Conservation (phyloP, 495 filamentous ascomycete genomes). For the Tetracladium setigerum region DNA sequence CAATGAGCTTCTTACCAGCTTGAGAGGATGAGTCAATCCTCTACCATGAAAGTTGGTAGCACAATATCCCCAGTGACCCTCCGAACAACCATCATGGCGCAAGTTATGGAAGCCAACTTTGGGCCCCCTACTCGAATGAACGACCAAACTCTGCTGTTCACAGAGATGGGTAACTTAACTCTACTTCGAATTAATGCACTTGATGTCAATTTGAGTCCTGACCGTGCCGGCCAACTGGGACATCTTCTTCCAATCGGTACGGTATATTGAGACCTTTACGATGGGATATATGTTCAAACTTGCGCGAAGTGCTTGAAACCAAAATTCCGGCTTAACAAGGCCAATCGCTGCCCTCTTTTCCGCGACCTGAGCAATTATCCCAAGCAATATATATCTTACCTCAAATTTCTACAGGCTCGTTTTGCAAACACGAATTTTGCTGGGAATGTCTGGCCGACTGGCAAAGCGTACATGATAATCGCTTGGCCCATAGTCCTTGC, state of each 20-base stretch:
- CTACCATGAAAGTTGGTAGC: constrained; percentile 1
- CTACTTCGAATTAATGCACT: background rate
- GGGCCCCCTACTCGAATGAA: constrained; percentile 1
- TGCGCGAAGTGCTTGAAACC: constrained; percentile 1
- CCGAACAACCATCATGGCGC: constrained; percentile 1
- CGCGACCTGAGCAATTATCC: background rate
- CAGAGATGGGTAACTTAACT: constrained; percentile 1
- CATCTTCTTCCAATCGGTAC: background rate
- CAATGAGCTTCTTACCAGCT: background rate
- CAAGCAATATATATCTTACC: constrained; percentile 1
- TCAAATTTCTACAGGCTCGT: constrained; percentile 2
- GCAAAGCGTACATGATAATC: background rate
- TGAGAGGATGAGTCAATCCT: background rate
- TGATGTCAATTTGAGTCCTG: background rate
- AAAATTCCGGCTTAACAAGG: constrained; percentile 1
- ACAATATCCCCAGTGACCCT: constrained; percentile 1
- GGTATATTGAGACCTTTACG: background rate
- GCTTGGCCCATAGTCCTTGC: constrained; percentile 1
- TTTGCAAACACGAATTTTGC: constrained; percentile 2
- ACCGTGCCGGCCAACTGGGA: background rate
- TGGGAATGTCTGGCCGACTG: constrained; percentile 2
- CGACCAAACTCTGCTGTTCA: constrained; percentile 2
- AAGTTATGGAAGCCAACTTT: constrained; percentile 1
- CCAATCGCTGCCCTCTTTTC: constrained; percentile 1
- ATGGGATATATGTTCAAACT: constrained; percentile 1